Percentiles rank a stretch among this genome's conserved stretches.
These are phyloP conservation scores for Trichoderma breve DNA, from an alignment of 2,329 filamentous ascomycete species.

Conservation along the genomic window DNA sequence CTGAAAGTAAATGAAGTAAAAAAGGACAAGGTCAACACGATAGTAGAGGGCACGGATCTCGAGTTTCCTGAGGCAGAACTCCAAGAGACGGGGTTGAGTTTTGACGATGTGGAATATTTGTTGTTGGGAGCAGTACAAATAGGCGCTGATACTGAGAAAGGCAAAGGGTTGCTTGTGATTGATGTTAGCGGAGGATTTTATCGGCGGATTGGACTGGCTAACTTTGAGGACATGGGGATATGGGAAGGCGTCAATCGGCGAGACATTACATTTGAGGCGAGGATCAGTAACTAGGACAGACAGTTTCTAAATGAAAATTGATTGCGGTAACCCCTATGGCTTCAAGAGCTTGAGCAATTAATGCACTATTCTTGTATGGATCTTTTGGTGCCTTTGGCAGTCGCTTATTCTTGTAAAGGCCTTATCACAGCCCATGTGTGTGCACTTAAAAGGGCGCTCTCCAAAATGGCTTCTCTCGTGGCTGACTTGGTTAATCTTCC, in stretches of 20 bases:
- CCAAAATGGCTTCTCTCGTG: slow-evolving; percentile 12
- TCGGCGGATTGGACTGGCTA: neutral
- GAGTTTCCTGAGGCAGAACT: neutral
- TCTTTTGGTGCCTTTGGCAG: neutral
- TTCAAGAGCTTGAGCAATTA: neutral
- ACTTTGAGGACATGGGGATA: neutral
- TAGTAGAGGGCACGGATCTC: neutral
- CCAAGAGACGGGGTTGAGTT: neutral
- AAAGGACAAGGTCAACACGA: accelerated
- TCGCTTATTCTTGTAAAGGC: neutral
- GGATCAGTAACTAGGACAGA: neutral
- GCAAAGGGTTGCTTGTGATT: neutral
- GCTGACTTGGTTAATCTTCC: neutral
- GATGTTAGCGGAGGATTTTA: neutral
- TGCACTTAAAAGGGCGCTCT: neutral
- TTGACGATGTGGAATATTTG: neutral
- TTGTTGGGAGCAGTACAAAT: neutral
- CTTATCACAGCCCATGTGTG: neutral
- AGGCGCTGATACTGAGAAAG: neutral
- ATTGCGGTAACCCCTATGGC: neutral
- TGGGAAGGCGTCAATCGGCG: neutral
- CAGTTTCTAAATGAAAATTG: neutral
- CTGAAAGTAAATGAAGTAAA: neutral
- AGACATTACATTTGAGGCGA: neutral
- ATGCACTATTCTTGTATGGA: neutral